Conservation (phyloP, 2,329 filamentous ascomycete genomes). For the Colletotrichum sp. region DNA sequence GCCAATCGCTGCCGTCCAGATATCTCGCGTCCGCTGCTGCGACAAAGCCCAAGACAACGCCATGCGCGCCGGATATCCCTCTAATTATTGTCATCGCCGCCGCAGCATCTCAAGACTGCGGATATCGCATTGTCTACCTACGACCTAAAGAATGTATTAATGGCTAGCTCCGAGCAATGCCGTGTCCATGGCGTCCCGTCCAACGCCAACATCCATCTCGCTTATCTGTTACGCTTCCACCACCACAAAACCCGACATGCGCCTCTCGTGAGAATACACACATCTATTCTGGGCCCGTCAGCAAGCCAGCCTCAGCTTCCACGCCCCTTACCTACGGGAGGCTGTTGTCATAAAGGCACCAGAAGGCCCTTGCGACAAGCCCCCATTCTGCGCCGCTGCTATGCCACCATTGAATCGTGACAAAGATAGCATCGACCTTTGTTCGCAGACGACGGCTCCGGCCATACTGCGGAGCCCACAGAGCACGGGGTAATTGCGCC, state of each 20-base stretch:
- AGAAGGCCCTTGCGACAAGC: neutral
- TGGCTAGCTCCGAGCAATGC: neutral
- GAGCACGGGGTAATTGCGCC: neutral
- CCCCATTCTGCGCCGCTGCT: neutral
- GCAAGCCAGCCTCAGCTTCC: neutral
- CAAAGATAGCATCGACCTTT: constrained; percentile 8
- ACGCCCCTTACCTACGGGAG: neutral
- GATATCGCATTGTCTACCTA: neutral
- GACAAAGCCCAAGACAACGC: neutral
- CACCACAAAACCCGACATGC: neutral
- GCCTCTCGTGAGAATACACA: neutral
- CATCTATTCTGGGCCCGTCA: constrained; percentile 7
- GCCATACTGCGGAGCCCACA: neutral
- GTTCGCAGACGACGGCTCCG: constrained; percentile 3
- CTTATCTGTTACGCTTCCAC: neutral
- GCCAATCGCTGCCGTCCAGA: neutral
- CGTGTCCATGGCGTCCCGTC: neutral
- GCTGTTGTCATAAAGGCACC: neutral
- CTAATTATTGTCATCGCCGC: neutral
- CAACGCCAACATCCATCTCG: neutral
- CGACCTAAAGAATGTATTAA: neutral
- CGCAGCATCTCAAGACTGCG: neutral
- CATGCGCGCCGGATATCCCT: neutral
- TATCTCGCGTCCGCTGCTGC: neutral
- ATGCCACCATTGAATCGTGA: neutral